A percentile compares a stretch with the other conserved stretches of the same genome.
Evolutionary conservation across 257 asterid species (phyloP).

Genomic region (Solanum pinnatisectum): DNA sequence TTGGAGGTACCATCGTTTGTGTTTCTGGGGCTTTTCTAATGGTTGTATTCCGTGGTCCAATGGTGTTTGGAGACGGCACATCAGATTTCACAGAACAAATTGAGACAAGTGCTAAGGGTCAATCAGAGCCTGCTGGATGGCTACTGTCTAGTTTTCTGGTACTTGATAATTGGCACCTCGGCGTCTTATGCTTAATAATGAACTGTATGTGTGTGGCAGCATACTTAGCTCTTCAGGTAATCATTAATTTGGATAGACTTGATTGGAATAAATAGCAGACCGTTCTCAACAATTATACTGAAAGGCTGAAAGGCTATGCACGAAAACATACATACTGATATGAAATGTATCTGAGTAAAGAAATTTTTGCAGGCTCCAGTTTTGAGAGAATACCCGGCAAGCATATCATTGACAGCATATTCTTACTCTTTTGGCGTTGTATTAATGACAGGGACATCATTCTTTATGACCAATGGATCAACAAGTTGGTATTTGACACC

Average conservation of each 20-base stretch:
- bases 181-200: constrained; percentile 78
- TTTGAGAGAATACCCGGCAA: constrained; percentile 78
- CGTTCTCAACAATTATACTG: not conserved
- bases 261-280: not conserved
- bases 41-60: constrained; percentile 87
- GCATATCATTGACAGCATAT: constrained; percentile 81
- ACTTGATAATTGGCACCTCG: constrained; percentile 77
- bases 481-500: constrained; percentile 65
- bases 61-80: constrained; percentile 54
- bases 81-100: constrained; percentile 34
- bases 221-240: constrained; percentile 84
- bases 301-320: not conserved
- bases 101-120: constrained; percentile 75
- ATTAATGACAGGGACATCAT: constrained; percentile 59
- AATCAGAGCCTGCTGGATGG: constrained; percentile 81
- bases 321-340: too few species aligned
- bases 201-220: constrained; percentile 96
- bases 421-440: constrained; percentile 69
- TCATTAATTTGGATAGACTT: not conserved
- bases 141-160: constrained; percentile 48
- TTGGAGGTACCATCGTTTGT: constrained; percentile 84
- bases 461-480: constrained; percentile 40
- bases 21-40: constrained; percentile 81
- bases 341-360: not conserved
- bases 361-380: constrained; percentile 65